phyloP scores from a whole-genome alignment of 129 eudicot species.

The Saussurea involucrata region DNA sequence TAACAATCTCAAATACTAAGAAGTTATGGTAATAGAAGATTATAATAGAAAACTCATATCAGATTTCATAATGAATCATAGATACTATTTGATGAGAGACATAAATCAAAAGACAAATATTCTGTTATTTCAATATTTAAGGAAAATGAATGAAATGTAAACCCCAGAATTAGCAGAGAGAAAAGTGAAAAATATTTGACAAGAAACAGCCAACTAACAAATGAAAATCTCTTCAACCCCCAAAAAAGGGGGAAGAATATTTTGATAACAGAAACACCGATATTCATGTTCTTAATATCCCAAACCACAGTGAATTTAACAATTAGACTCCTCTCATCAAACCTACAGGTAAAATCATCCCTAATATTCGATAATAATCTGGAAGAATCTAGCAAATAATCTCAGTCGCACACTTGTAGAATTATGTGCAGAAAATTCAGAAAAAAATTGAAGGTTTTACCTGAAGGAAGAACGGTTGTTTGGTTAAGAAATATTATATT shows the following conservation, averaged over 20 bases:
- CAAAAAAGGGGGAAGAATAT: neutral
- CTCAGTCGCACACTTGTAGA: neutral
- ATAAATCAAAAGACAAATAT: neutral
- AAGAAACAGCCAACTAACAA: constrained; percentile 1
- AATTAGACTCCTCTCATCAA: neutral
- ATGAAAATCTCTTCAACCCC: constrained; percentile 14
- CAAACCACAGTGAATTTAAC: neutral
- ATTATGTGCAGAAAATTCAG: neutral
- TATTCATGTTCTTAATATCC: neutral
- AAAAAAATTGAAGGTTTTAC: constrained; percentile 15
- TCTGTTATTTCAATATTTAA: too few relatives aligned
- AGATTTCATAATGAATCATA: constrained; percentile 3
- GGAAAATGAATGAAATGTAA: neutral
- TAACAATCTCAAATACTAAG: neutral
- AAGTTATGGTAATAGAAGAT: neutral
- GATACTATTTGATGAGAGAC: neutral
- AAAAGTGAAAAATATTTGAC: neutral
- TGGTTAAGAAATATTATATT: constrained; percentile 14
- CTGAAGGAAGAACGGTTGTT: constrained; percentile 23
- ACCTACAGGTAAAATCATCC: neutral
- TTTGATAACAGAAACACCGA: constrained; percentile 4
- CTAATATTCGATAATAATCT: neutral
- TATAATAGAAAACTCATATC: neutral
- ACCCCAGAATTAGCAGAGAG: neutral
- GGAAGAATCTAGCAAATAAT: constrained; percentile 6